A percentile compares a stretch with the other conserved stretches of the same genome.
Evolutionary conservation across 2,329 filamentous ascomycete species (phyloP).

Genomic region (Dothidotthia symphoricarpi): DNA sequence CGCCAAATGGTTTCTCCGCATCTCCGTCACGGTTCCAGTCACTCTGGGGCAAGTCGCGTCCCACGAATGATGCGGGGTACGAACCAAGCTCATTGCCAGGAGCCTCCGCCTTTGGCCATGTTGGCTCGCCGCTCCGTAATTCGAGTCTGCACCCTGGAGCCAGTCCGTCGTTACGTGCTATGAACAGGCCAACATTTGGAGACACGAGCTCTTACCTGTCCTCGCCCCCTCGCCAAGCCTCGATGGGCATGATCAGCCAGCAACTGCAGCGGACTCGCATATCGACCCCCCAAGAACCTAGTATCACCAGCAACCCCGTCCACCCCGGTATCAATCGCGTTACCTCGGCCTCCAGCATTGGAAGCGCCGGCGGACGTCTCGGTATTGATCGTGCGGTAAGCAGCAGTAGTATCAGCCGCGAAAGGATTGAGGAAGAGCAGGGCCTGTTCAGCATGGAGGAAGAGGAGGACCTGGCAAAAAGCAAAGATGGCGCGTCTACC

Average conservation of each 20-base stretch:
- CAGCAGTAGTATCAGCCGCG: constrained; percentile 42
- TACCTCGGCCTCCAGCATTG: constrained; percentile 34
- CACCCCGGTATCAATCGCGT: constrained; percentile 68
- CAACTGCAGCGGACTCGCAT: constrained; percentile 51
- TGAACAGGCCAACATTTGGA: constrained; percentile 48
- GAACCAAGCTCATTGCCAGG: constrained; percentile 39
- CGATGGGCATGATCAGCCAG: constrained; percentile 62
- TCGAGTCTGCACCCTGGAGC: constrained; percentile 53
- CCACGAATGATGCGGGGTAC: constrained; percentile 50
- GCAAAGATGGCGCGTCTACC: constrained; percentile 36
- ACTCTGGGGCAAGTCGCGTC: constrained; percentile 54
- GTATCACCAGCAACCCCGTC: constrained; percentile 25
- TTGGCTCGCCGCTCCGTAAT: constrained; percentile 66
- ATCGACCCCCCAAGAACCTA: constrained; percentile 33
- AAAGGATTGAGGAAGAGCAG: constrained; percentile 45
- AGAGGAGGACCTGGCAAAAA: constrained; percentile 37
- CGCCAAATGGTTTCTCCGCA: constrained; percentile 51
- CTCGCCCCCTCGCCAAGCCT: constrained; percentile 56
- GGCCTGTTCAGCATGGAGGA: constrained; percentile 47
- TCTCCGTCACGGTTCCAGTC: constrained; percentile 62
- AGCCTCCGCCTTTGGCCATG: constrained; percentile 55
- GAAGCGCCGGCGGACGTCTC: constrained; percentile 30
- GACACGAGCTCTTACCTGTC: constrained; percentile 54
- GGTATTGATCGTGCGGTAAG: constrained; percentile 42
- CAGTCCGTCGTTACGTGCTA: constrained; percentile 53